phyloP scores from a whole-genome alignment of 2,329 filamentous ascomycete genomes.

The Phaeosphaeria sp. region DNA sequence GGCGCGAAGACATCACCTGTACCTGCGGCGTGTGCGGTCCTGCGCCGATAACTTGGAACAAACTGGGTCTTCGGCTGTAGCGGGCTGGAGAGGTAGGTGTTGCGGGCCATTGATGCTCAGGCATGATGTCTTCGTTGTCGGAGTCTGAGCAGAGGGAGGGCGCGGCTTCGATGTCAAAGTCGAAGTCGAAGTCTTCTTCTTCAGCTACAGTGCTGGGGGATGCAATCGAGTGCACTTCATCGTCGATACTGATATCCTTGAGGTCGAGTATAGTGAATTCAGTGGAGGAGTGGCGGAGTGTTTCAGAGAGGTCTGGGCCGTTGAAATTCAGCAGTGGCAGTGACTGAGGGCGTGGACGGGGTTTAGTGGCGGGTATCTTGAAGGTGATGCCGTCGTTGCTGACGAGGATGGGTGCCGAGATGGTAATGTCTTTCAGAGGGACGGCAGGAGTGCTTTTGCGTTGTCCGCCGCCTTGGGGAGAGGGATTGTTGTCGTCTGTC shows the following conservation, averaged over 20 bases:
- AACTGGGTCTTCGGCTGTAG: neutral
- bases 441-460: neutral
- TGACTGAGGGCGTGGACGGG: conserved; percentile 4
- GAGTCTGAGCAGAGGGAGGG: neutral
- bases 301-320: neutral
- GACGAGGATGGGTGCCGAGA: conserved; percentile 12
- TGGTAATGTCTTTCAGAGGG: conserved; percentile 8
- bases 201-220: conserved; percentile 1
- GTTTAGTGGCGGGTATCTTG: neutral
- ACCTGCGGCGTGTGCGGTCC: neutral
- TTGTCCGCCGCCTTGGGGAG: neutral
- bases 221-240: conserved; percentile 1
- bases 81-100: conserved; percentile 1
- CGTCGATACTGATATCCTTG: neutral
- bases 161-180: neutral
- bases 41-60: neutral
- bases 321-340: neutral
- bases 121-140: neutral
- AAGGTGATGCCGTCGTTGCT: conserved; percentile 3
- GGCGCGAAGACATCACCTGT: neutral
- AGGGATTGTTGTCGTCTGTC: neutral
- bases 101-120: neutral
- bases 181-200: no score
- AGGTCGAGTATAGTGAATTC: neutral
- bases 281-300: neutral